A percentile compares a stretch with the other conserved stretches of the same genome.
phyloP scores from a whole-genome alignment of 495 filamentous ascomycete genomes.

The Penicillium arizonense region DNA sequence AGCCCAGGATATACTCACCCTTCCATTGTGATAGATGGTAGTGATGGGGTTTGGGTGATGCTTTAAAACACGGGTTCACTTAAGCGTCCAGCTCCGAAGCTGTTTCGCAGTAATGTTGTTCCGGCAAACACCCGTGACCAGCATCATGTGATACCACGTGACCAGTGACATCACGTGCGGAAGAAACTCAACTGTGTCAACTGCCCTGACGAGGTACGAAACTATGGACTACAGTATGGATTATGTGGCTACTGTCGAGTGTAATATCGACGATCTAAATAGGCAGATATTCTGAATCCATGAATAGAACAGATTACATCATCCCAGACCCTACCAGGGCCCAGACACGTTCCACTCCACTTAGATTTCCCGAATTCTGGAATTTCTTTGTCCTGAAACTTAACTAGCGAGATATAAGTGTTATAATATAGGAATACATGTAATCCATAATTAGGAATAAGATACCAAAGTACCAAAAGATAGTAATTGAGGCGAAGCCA shows the following conservation, averaged over 20 bases:
- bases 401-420: background rate
- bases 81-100: slow-evolving; percentile 34
- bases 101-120: slow-evolving; percentile 28
- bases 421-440: no score
- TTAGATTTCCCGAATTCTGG: background rate
- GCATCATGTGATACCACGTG: slow-evolving; percentile 16
- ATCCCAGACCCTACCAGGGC: slow-evolving; percentile 7
- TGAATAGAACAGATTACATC: background rate
- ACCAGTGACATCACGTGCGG: slow-evolving; percentile 4
- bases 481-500: no score
- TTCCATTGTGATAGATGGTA: slow-evolving; percentile 37
- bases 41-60: slow-evolving; percentile 11
- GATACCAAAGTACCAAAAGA: no score
- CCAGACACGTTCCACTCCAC: slow-evolving; percentile 2
- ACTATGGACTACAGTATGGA: no score
- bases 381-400: background rate
- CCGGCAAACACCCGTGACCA: slow-evolving; percentile 17
- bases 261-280: background rate
- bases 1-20: slow-evolving; percentile 27
- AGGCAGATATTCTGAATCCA: background rate
- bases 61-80: slow-evolving; percentile 5
- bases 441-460: no score
- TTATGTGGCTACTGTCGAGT: no score
- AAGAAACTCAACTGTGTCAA: no score
- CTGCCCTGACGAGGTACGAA: no score